These are phyloP conservation scores for Tubosaeta sp. DNA, from an alignment of 768 basidiomycete species.

Conservation along the genomic window DNA sequence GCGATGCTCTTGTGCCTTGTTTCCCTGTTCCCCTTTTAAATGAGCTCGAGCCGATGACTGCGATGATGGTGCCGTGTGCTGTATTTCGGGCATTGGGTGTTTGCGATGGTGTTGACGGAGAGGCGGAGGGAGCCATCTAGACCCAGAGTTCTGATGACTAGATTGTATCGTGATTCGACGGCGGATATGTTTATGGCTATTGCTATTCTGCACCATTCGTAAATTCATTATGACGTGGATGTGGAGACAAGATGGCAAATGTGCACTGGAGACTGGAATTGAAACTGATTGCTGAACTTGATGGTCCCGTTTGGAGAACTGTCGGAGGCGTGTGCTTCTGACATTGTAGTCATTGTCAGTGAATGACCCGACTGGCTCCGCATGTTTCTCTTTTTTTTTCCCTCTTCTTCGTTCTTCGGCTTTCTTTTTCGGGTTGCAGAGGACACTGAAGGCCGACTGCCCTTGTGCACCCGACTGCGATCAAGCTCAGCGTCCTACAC, in stretches of 20 bases:
- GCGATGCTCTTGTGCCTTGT: not conserved
- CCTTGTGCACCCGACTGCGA: too few relatives aligned
- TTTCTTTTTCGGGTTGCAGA: too few relatives aligned
- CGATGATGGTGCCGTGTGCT: not conserved
- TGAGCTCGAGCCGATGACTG: conserved; percentile 3
- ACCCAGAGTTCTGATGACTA: not conserved
- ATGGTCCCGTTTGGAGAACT: not conserved
- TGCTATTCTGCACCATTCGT: not conserved
- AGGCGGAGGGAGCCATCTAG: not conserved
- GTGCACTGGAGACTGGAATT: too few relatives aligned
- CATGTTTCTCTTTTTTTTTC: too few relatives aligned
- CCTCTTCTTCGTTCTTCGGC: too few relatives aligned
- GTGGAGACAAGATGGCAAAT: too few relatives aligned
- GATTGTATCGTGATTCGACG: not conserved
- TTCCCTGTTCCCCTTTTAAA: not conserved
- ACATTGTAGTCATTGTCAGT: not conserved
- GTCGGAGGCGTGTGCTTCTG: not conserved
- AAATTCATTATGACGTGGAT: too few relatives aligned
- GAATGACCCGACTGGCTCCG: too few relatives aligned
- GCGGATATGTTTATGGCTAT: not conserved
- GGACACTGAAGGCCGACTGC: too few relatives aligned
- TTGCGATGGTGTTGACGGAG: not conserved
- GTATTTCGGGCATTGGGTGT: conserved; percentile 5
- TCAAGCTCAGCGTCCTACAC: too few relatives aligned
- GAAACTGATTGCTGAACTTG: not conserved